Evolutionary conservation across 2,329 filamentous ascomycete species (phyloP), one percentile per base, ranked within the genome.

Genomic region (Grosmannia huntii): DNA sequence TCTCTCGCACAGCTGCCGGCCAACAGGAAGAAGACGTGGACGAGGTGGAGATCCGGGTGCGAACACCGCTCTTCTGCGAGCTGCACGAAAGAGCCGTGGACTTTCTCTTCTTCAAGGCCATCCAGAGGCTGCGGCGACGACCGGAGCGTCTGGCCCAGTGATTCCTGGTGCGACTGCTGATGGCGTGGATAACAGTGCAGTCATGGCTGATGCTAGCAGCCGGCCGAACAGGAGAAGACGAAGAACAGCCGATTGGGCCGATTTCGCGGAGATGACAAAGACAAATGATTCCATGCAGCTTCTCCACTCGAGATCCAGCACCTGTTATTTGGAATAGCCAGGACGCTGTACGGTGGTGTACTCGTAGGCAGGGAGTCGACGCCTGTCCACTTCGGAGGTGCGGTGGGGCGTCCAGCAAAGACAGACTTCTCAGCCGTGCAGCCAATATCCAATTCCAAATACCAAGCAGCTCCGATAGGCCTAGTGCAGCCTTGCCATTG

Each of bases 61-160:
- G 86, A 23, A 85, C 82, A 0, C 85, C 86, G 0, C 71, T 87
- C 33, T 80, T 83, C 58, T 75, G 76, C 60, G 83, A 87, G 65
- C 66, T 81, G 65, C 68, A 78, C 51, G 81, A 83, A 59, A 85
- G 62, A 31, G 59, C 70, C 10, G n/a, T 66, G 5, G 74, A 79
- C 48, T 76, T 69, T 62, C 27, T 66, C 25, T 70, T 59, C 57
- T 79, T 78, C 65, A 73, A 70, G 57, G 60, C 70, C 14, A 78
- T 80, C 16, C 74, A 72, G 62, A 66, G 62, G 6, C 64, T 81
- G 33, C 73, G 77, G 10, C 69, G 65, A 38, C 68, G 71, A 52
- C 77, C 76, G 0, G 66, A 66, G 51, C 69, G 65, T 21, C 73
- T 78, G 55, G 55, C 68, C 6, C 64, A 71, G 58, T 63, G 68